These are phyloP conservation scores for Raffaelea arxii DNA, from an alignment of 2,329 filamentous ascomycete genomes.

Conservation along the genomic window DNA sequence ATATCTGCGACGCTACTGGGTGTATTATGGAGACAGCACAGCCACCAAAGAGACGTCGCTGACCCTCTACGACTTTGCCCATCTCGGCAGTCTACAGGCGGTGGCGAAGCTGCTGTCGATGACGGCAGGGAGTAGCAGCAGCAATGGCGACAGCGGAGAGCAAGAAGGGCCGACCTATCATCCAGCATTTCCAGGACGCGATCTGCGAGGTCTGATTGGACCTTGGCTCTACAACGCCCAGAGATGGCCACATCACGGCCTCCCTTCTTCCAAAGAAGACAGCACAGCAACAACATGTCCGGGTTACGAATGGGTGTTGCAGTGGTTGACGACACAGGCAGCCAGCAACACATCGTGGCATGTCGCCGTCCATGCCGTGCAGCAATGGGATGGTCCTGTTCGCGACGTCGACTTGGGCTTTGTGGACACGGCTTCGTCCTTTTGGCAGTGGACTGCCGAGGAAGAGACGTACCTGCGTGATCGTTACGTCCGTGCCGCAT, in stretches of 20 bases:
- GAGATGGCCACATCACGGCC: slow-evolving; percentile 38
- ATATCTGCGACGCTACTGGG: slow-evolving; percentile 56
- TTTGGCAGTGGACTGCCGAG: slow-evolving; percentile 48
- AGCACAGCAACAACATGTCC: slow-evolving; percentile 25
- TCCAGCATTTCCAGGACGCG: slow-evolving; percentile 40
- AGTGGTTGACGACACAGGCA: slow-evolving; percentile 56
- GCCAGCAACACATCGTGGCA: slow-evolving; percentile 43
- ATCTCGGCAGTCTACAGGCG: slow-evolving; percentile 47
- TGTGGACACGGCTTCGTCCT: slow-evolving; percentile 46
- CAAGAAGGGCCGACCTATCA: no score
- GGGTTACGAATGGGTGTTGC: slow-evolving; percentile 60
- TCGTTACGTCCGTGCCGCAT: slow-evolving; percentile 56
- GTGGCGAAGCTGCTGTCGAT: slow-evolving; percentile 52
- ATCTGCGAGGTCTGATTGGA: slow-evolving; percentile 57
- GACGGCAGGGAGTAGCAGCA: no score
- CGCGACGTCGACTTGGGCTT: slow-evolving; percentile 59
- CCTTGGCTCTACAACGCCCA: slow-evolving; percentile 63
- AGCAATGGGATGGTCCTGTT: slow-evolving; percentile 68
- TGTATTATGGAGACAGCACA: slow-evolving; percentile 52
- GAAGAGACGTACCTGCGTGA: slow-evolving; percentile 49
- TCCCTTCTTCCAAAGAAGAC: no score
- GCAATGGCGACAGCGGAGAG: slow-evolving; percentile 25
- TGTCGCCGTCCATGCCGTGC: slow-evolving; percentile 52
- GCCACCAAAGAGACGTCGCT: slow-evolving; percentile 46
- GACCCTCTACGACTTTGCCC: slow-evolving; percentile 54